Percentiles rank a stretch among this genome's conserved stretches.
phyloP scores from a whole-genome alignment of 345 rosid species.

The Ceriops decandra region DNA sequence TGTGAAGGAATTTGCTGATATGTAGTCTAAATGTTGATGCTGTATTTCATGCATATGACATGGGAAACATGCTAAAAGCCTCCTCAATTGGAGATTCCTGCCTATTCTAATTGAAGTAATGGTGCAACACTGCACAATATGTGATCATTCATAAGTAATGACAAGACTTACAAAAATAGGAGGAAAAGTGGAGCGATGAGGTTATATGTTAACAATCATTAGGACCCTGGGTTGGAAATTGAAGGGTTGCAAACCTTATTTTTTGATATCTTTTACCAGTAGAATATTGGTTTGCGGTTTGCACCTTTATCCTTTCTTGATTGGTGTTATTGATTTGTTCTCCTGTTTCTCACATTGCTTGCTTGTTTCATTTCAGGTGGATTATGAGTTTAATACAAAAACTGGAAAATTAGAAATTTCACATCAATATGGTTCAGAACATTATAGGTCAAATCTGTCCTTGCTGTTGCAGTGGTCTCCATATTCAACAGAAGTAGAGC shows the following conservation, averaged over 20 bases:
- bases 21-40: too few relatives aligned
- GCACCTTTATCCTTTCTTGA: not conserved
- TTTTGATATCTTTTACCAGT: not conserved
- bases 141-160: not conserved
- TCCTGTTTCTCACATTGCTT: not conserved
- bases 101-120: not conserved
- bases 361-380: constrained; percentile 49
- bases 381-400: constrained; percentile 51
- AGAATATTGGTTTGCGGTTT: not conserved
- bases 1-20: not conserved
- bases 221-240: not conserved
- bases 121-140: not conserved
- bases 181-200: not conserved
- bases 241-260: too few relatives aligned
- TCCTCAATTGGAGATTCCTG: not conserved
- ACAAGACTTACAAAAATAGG: not conserved
- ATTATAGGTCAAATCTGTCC: constrained; percentile 59
- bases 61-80: not conserved
- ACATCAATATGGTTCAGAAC: constrained; percentile 45
- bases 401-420: constrained; percentile 38
- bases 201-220: not conserved
- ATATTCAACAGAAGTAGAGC: constrained; percentile 76
- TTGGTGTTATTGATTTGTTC: not conserved
- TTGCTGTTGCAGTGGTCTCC: constrained; percentile 85
- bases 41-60: not conserved